Conservation (phyloP, 495 filamentous ascomycete species). For the Tuber aestivum region DNA sequence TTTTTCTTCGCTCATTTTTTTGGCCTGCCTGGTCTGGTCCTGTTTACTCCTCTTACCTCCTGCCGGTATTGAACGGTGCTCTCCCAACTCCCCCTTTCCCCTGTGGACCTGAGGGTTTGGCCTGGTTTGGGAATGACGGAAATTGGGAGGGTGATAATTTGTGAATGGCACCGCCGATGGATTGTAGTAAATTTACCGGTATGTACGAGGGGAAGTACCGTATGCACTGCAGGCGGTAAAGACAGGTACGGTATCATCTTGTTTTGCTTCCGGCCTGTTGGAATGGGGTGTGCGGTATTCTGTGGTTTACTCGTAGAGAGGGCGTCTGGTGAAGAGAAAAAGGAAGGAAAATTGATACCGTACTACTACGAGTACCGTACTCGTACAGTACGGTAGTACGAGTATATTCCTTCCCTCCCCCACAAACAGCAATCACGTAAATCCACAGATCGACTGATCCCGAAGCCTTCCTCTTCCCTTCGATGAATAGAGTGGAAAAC, state of each 20-base stretch:
- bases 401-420: neutral
- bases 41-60: neutral
- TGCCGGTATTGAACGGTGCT: neutral
- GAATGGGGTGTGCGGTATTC: constrained; percentile 4
- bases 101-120: neutral
- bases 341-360: constrained; percentile 8
- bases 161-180: neutral
- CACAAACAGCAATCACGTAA: neutral
- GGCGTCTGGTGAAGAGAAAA: neutral
- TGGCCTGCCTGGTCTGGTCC: constrained; percentile 9
- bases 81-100: neutral
- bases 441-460: constrained; percentile 29
- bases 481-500: neutral
- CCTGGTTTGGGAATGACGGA: constrained; percentile 1
- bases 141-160: neutral
- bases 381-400: too few relatives aligned
- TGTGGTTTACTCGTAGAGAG: neutral
- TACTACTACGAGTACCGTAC: too few relatives aligned
- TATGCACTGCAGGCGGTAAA: neutral
- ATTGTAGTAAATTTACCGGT: too few relatives aligned
- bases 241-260: neutral
- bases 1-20: neutral
- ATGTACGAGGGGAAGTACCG: neutral
- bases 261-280: neutral
- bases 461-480: constrained; percentile 13